Evolutionary conservation across 2,329 filamentous ascomycete genomes (phyloP).

Genomic region (Colletotrichum tropicale): DNA sequence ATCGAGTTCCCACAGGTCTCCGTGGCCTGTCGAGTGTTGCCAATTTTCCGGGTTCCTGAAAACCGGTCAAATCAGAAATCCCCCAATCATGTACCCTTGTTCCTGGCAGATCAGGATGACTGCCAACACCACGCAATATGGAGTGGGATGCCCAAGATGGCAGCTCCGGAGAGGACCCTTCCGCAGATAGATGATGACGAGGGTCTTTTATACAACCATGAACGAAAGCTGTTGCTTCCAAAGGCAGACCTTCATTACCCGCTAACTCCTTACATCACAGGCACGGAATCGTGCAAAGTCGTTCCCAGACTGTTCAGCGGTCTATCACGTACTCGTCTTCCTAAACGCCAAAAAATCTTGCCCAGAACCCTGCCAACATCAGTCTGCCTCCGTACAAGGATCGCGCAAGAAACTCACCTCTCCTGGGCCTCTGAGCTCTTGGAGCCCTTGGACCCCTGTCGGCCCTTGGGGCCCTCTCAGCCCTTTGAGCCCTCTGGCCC

Average conservation of each 20-base stretch:
- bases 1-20: background rate
- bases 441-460: background rate
- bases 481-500: background rate
- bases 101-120: background rate
- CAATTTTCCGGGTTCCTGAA: background rate
- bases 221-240: background rate
- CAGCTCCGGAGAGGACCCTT: background rate
- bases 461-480: background rate
- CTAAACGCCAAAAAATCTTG: background rate
- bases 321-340: background rate
- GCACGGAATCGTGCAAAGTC: background rate
- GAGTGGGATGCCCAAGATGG: background rate
- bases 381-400: background rate
- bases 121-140: background rate
- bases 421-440: background rate
- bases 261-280: background rate
- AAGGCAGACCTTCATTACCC: background rate
- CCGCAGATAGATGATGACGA: conserved; percentile 1
- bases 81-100: conserved; percentile 11
- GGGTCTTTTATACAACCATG: background rate
- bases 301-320: background rate
- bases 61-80: background rate
- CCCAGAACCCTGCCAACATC: background rate
- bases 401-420: background rate
- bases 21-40: background rate